Percentiles rank a stretch among this genome's conserved stretches.
These are phyloP conservation scores for Diaporthe batatas DNA, from an alignment of 2,329 filamentous ascomycete genomes.

Conservation along the genomic window DNA sequence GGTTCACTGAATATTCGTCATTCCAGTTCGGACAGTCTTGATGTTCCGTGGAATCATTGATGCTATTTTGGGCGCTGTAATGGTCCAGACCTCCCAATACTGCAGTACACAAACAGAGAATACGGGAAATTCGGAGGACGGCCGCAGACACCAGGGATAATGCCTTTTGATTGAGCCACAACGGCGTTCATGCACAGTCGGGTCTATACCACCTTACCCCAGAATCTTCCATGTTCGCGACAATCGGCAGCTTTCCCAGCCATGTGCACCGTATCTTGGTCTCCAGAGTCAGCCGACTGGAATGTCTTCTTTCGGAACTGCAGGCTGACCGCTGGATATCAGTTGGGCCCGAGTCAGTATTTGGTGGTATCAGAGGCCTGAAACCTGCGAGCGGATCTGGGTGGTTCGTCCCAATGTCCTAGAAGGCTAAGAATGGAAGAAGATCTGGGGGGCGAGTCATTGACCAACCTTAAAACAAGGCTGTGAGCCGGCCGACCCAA, in stretches of 20 bases:
- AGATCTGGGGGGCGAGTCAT: slow-evolving; percentile 32
- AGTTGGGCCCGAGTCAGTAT: slow-evolving; percentile 16
- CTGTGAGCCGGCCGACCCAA: slow-evolving; percentile 19
- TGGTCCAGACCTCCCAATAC: slow-evolving; percentile 4
- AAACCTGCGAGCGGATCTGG: slow-evolving; percentile 25
- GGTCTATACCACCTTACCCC: background rate
- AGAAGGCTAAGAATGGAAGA: slow-evolving; percentile 25
- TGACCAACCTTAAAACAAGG: slow-evolving; percentile 31
- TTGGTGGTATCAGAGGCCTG: slow-evolving; percentile 19
- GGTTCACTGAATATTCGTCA: background rate
- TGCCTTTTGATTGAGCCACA: slow-evolving; percentile 11
- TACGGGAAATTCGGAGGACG: slow-evolving; percentile 12
- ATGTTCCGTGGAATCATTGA: background rate
- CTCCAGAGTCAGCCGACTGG: background rate
- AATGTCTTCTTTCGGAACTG: background rate
- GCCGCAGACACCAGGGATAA: background rate
- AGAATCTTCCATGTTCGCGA: slow-evolving; percentile 25
- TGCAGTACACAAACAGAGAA: background rate
- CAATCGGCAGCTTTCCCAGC: background rate
- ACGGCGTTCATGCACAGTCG: slow-evolving; percentile 8
- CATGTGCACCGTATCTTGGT: slow-evolving; percentile 14
- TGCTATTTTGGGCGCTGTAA: slow-evolving; percentile 10
- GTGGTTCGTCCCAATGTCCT: slow-evolving; percentile 29
- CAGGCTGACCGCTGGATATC: background rate
- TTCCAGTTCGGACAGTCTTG: slow-evolving; percentile 9